Base-by-base conservation (phyloP, 768 basidiomycete genomes). In the Podaxis carcinomalis region DNA sequence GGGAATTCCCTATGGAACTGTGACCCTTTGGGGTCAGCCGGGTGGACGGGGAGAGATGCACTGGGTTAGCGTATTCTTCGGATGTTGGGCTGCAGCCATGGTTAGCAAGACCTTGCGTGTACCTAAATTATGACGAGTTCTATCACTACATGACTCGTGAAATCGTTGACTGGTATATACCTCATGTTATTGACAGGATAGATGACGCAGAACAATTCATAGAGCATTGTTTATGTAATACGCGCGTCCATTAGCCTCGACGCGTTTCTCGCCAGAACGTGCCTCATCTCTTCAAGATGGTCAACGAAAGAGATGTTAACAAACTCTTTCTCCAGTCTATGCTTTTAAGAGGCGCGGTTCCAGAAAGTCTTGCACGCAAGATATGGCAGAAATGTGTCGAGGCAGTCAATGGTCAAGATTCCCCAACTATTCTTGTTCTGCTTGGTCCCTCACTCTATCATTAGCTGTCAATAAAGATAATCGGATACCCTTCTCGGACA, bases 101-200 rank as follows among this genome's bases (percentile, higher is more conserved):
- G 92, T 99, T 64, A 95, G 93, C 81, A 98, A 98, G 77, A 98
- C 97, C 14, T 78, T 99, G 50, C 83, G 87, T 53, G 85, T 98
- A 55, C 91, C 92, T 11, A 94, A 94, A 75, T 67, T 83, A 40
- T 60, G 36, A 63, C 32, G 42, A n/a, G 39, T 37, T 57, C 23
- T 52, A 37, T 35, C 39, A 47, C 57, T 28, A 50, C 46, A 32
- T 49, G 56, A 52, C 21, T 42, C 51, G 53, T 58, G 40, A 49
- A 44, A 25, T 49, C 27, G 25, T 14, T 13, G 21, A 11, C 47
- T 13, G 21, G 21, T 27, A 49, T 27, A 49, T 49, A 49, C 25
- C 47, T 11, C 21, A 21, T 7, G 19, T 49, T 49, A 49, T 21
- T 49, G 11, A 25, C 47, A 23, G 19, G 16, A 44, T 32, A 32